Base-by-base conservation (phyloP, 345 rosid species). In the Salix udensis region DNA sequence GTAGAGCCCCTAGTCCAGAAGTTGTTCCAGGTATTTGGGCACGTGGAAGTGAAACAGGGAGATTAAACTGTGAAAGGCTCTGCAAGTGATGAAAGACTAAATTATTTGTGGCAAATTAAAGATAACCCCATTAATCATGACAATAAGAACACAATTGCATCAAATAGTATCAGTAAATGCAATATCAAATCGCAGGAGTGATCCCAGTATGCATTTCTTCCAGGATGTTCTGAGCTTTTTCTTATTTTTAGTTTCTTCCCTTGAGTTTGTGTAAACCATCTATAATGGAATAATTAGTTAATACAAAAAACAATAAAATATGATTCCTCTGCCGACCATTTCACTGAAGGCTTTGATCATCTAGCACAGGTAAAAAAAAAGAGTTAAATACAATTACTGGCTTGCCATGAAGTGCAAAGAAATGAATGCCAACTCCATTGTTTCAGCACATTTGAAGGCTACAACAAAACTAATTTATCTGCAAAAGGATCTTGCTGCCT, bases 61-160 rank as follows among this genome's bases (percentile, higher is more conserved):
- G 98, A 87, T 96, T 92, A 78, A 96, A 96, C 79, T 96, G 99
- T 52, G 98, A 96, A 76, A 96, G 91, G 84, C 98, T 93, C 99
- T 96, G 92, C 77, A 88, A 77, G 88, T 74, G 62, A 58, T 21
- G 74, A 82, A 82, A 78, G 61, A 89, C 83, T 19, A 84, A 75
- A 81, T 79, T 80, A 78, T 68, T 60, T 68, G 52, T 61, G 16
- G 26, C 40, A 70, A 74, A n/a, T 23, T 31, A 67, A 48, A 75
- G 8, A 40, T 65, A 64, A 39, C 19, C 6, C 46, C 53, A 44
- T 31, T 21, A 75, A 24, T 66, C 53, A 68, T 39, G 60, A 52
- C 65, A 75, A 31, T 76, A 15, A 44, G 65, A 36, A 19, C 48
- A 71, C 5, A 6, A 39, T 16, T 65, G 30, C 65, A 44, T 64